These are phyloP conservation scores for Aspergillus fructus DNA, from an alignment of 2,329 filamentous ascomycete species.

Conservation along the genomic window DNA sequence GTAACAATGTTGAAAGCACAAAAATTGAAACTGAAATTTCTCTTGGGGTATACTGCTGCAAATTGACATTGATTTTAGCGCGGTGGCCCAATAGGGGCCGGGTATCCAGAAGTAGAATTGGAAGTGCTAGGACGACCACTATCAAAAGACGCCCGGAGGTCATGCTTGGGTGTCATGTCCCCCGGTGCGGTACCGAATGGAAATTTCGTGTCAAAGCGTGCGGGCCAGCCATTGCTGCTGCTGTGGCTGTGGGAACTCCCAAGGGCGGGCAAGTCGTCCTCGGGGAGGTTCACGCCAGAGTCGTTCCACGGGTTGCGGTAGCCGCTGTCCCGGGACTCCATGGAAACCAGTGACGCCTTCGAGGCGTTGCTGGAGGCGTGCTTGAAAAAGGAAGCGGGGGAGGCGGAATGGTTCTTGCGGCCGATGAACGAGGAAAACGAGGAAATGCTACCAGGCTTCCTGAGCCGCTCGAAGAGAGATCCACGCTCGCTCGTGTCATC, in stretches of 20 bases:
- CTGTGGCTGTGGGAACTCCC: constrained; percentile 62
- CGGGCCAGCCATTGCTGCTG: constrained; percentile 55
- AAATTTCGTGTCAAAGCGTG: constrained; percentile 62
- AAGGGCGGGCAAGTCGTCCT: constrained; percentile 67
- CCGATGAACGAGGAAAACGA: constrained; percentile 96
- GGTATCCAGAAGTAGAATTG: constrained; percentile 97
- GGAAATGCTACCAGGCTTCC: constrained; percentile 91
- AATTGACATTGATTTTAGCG: constrained; percentile 64
- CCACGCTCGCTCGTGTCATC: constrained; percentile 79
- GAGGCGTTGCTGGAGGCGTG: constrained; percentile 84
- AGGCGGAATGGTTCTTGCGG: constrained; percentile 89
- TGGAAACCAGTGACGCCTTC: constrained; percentile 92
- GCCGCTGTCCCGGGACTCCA: constrained; percentile 91
- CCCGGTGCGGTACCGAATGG: constrained; percentile 65
- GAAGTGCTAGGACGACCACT: constrained; percentile 91
- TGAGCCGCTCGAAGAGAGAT: constrained; percentile 84
- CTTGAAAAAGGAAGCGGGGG: constrained; percentile 87
- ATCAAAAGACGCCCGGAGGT: constrained; percentile 80
- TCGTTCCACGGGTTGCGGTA: constrained; percentile 99
- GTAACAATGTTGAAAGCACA: constrained; percentile 40
- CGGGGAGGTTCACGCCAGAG: constrained; percentile 88
- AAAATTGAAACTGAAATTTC: constrained; percentile 29
- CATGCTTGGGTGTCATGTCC: constrained; percentile 81
- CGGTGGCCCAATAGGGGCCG: constrained; percentile 85
- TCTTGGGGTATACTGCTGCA: constrained; percentile 48